Evolutionary conservation across 176 grass and related monocot species (phyloP).

Genomic region (Ensete glaucum): DNA sequence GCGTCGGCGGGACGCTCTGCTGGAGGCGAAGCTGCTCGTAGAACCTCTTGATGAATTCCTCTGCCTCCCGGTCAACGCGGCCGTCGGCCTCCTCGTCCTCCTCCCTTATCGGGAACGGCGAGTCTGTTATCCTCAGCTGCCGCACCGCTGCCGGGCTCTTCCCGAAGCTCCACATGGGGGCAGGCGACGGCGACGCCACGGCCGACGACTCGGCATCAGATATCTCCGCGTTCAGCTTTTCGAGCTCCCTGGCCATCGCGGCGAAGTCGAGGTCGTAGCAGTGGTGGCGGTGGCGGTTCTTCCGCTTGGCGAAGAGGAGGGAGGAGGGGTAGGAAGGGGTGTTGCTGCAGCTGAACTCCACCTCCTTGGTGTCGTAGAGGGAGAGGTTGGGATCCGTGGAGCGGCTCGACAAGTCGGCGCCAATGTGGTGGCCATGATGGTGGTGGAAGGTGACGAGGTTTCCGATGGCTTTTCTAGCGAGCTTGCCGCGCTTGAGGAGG

Average conservation of each 20-base stretch:
- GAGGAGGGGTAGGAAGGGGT: slow-evolving; percentile 31
- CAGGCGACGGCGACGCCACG: slow-evolving; percentile 33
- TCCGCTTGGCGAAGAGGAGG: slow-evolving; percentile 8
- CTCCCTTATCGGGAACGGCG: slow-evolving; percentile 44
- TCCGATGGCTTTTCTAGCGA: slow-evolving; percentile 41
- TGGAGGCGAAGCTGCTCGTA: slow-evolving; percentile 59
- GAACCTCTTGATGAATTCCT: slow-evolving; percentile 59
- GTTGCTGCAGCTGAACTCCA: slow-evolving; percentile 88
- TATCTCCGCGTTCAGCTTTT: slow-evolving; percentile 37
- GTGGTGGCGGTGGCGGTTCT: slow-evolving; percentile 13
- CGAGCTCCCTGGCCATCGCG: slow-evolving; percentile 44
- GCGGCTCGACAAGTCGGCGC: not conserved
- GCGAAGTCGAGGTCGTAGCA: slow-evolving; percentile 25
- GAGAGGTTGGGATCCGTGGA: not conserved
- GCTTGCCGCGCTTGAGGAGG: slow-evolving; percentile 64
- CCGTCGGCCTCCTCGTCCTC: slow-evolving; percentile 33
- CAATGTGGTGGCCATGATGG: not conserved
- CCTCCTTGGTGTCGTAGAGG: slow-evolving; percentile 32
- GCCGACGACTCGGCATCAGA: too few relatives aligned
- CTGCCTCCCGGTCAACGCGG: slow-evolving; percentile 36
- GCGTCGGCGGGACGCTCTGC: slow-evolving; percentile 37
- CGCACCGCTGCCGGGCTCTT: slow-evolving; percentile 30
- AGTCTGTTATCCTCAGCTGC: slow-evolving; percentile 74
- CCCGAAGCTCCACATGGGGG: slow-evolving; percentile 33
- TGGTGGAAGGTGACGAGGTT: slow-evolving; percentile 40